Conservation (phyloP, 257 asterid species). For the Primulina eburnea region DNA sequence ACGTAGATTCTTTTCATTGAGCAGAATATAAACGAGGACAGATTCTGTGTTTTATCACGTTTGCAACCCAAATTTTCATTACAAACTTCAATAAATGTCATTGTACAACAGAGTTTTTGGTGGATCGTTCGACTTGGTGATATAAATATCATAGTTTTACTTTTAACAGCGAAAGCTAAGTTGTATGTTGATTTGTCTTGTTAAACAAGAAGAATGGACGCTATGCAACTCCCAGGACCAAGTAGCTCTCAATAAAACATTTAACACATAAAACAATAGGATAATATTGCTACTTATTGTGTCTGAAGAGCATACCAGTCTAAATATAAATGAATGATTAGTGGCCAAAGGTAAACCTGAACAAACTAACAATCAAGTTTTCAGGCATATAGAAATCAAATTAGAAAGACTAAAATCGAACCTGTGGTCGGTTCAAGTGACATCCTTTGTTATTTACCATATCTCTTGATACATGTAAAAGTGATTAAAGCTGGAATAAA, state of each 20-base stretch:
- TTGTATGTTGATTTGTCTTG: not conserved
- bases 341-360: not conserved
- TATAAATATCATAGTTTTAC: not conserved
- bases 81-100: constrained; percentile 19
- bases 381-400: not conserved
- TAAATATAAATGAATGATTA: not conserved
- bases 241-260: no score
- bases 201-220: not conserved
- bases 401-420: not conserved
- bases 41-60: not conserved
- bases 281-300: not conserved
- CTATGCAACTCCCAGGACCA: not conserved
- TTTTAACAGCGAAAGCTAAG: not conserved
- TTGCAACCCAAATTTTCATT: constrained; percentile 1
- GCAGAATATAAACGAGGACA: not conserved
- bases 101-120: constrained; percentile 9
- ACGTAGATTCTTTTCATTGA: not conserved
- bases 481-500: not conserved
- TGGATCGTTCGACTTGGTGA: constrained; percentile 17
- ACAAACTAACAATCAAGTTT: not conserved
- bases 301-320: not conserved
- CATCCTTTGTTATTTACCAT: not conserved
- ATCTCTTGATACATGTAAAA: no score
- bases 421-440: not conserved
- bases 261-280: no score